A percentile compares a stretch with the other conserved stretches of the same genome.
phyloP scores from a whole-genome alignment of 2,329 filamentous ascomycete species.

The Penicillium sp. region DNA sequence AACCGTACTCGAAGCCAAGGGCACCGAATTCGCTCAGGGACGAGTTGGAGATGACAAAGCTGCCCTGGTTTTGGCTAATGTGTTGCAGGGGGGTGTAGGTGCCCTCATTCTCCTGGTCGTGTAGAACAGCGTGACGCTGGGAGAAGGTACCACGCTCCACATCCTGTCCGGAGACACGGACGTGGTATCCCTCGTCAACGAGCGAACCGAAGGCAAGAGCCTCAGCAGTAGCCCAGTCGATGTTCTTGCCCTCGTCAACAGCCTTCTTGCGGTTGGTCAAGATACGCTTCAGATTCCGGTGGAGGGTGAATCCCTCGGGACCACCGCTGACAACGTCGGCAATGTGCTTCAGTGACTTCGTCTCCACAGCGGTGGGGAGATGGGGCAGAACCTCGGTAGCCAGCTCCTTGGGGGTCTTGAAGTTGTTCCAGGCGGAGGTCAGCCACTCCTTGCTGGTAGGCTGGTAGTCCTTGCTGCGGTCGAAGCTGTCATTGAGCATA shows the following conservation, averaged over 20 bases:
- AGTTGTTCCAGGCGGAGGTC: conserved; percentile 97
- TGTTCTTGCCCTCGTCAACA: conserved; percentile 84
- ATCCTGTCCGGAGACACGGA: conserved; percentile 96
- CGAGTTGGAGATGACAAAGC: conserved; percentile 96
- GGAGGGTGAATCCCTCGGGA: conserved; percentile 82
- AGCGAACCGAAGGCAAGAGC: conserved; percentile 91
- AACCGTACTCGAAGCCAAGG: conserved; percentile 97
- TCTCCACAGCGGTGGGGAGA: conserved; percentile 76
- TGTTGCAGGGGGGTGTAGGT: conserved; percentile 92
- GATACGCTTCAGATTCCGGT: conserved; percentile 97
- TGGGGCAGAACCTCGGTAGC: conserved; percentile 92
- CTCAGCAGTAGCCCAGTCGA: conserved; percentile 97
- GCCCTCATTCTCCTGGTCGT: conserved; percentile 91
- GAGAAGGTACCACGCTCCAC: conserved; percentile 99
- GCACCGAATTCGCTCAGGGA: conserved; percentile 71
- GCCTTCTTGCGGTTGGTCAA: conserved; percentile 85
- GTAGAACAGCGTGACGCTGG: conserved; percentile 92
- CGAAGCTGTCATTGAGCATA: conserved; percentile 97
- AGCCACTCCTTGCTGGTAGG: conserved; percentile 97
- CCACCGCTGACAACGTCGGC: conserved; percentile 72
- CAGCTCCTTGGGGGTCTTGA: conserved; percentile 97
- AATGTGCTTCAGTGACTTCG: conserved; percentile 73
- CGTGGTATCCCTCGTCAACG: conserved; percentile 89
- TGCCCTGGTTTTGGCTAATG: conserved; percentile 84
- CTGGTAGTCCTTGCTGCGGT: conserved; percentile 95